Evolutionary conservation across 2,329 filamentous ascomycete genomes (phyloP).

Genomic region (Harringtonia aguacate): DNA sequence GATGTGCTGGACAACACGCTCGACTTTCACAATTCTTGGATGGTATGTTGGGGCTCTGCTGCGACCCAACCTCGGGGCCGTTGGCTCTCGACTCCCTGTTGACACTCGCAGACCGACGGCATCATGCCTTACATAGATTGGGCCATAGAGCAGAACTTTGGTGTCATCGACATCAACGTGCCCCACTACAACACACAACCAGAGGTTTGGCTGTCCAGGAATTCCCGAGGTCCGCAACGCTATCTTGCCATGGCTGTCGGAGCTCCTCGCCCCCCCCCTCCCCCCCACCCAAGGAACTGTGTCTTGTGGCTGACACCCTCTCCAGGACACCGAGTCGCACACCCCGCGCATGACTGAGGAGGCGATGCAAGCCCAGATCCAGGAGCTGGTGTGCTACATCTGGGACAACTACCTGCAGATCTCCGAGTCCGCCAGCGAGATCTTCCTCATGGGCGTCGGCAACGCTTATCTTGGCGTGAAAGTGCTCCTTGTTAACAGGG

Average conservation of each 20-base stretch:
- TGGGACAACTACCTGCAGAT: constrained; percentile 97
- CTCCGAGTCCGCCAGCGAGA: constrained; percentile 56
- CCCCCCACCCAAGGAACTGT: no score
- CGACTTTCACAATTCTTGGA: constrained; percentile 76
- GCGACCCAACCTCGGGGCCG: no score
- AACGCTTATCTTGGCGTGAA: constrained; percentile 78
- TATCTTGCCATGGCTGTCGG: no score
- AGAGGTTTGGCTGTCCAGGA: constrained; percentile 34
- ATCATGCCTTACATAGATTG: constrained; percentile 75
- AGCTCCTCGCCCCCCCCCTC: no score
- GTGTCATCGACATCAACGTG: constrained; percentile 84
- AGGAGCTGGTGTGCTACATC: constrained; percentile 71
- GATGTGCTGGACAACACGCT: constrained; percentile 61
- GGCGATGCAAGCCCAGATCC: constrained; percentile 46
- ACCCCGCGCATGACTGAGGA: constrained; percentile 33
- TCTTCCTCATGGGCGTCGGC: constrained; percentile 85
- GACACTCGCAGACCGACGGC: constrained; percentile 57
- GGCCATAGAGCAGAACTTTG: constrained; percentile 67
- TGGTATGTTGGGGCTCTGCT: constrained; percentile 46
- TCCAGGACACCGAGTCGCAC: constrained; percentile 35
- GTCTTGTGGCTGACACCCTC: no score
- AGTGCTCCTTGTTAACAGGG: constrained; percentile 65
- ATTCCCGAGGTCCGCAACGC: no score
- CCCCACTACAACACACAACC: constrained; percentile 63
- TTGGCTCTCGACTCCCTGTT: not conserved